Base-by-base conservation (phyloP, 2,329 filamentous ascomycete species). In the Colletotrichum viniferum region DNA sequence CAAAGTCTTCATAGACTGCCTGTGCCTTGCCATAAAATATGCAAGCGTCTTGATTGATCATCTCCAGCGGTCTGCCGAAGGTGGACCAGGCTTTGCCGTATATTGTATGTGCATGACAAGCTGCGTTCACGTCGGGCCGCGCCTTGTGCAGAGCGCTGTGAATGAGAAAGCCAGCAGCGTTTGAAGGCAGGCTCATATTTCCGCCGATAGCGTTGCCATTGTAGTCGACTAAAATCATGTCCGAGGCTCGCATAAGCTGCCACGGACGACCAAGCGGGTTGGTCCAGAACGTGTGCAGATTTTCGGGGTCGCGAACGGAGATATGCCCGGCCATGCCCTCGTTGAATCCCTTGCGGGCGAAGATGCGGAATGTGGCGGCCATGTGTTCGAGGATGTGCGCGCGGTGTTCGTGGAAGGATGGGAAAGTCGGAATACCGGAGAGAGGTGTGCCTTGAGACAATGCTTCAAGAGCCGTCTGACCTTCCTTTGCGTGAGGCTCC, bases 141-240 rank as follows among this genome's bases (percentile, higher is more conserved):
- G 91, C 91, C 83, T 92, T 92, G 84, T 94, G 90, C 13, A 95
- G 86, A 28, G 92, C 92, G 8, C 88, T 89, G 83, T 95, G 93
- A 78, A 95, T 95, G 77, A 92, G 84, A 80, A 93, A 94, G 7
- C 93, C 93, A 0, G 93, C 92, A 5, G 90, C 89, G 81, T 95
- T 95, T 62, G 89, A 89, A 3, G 93, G 90, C 36, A 89, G 86
- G 16, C 83, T 88, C 80, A 80, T 43, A 30, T 58, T n/a, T n/a
- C 56, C 13, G 70, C 79, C 62, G 76, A 81, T 83, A 73, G 85
- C 87, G 79, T 93, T 93, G 2, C 92, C 93, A 18, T 91, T 92
- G 80, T 80, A 73, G 87, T 86, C 77, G 94, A 89, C 7, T 94
- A 85, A 58, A 65, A 95, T 88, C 90, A 95, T 92, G 82, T 95